Evolutionary conservation across 2,329 filamentous ascomycete genomes (phyloP).

Genomic region (Pestalotiopsis fici): DNA sequence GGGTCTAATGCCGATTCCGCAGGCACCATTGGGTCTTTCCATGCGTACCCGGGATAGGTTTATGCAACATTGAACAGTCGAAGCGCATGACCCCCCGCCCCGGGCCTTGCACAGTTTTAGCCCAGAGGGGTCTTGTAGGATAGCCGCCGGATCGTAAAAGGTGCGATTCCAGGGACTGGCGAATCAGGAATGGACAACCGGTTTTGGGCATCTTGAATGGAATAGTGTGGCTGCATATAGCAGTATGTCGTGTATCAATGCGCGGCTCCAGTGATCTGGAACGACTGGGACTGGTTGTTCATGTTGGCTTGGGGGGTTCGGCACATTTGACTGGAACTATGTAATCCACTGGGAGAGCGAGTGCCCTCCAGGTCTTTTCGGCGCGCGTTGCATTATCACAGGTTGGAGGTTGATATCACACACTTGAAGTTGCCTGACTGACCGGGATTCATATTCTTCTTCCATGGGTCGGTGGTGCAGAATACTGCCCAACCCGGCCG

Average conservation of each 20-base stretch:
- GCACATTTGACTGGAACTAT: no score
- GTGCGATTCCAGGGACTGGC: not conserved
- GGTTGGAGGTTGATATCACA: not conserved
- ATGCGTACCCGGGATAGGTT: no score
- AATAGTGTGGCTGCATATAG: not conserved
- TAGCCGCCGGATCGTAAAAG: conserved; percentile 2
- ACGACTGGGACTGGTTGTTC: no score
- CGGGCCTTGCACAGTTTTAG: not conserved
- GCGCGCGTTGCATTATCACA: not conserved
- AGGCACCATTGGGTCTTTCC: no score
- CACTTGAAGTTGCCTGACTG: not conserved
- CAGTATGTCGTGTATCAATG: not conserved
- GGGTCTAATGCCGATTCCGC: not conserved
- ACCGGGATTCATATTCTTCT: not conserved
- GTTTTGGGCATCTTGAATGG: not conserved
- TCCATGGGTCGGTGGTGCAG: not conserved
- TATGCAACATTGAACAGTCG: not conserved
- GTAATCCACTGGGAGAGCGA: not conserved
- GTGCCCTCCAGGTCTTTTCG: not conserved
- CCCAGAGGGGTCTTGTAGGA: not conserved
- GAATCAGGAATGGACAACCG: not conserved
- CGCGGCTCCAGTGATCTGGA: not conserved
- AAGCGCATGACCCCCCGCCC: no score
- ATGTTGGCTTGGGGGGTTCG: no score
- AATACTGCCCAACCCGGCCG: not conserved